Percentiles rank a stretch among this genome's conserved stretches.
phyloP scores from a whole-genome alignment of 129 eudicot genomes.

The Tagetes patula region DNA sequence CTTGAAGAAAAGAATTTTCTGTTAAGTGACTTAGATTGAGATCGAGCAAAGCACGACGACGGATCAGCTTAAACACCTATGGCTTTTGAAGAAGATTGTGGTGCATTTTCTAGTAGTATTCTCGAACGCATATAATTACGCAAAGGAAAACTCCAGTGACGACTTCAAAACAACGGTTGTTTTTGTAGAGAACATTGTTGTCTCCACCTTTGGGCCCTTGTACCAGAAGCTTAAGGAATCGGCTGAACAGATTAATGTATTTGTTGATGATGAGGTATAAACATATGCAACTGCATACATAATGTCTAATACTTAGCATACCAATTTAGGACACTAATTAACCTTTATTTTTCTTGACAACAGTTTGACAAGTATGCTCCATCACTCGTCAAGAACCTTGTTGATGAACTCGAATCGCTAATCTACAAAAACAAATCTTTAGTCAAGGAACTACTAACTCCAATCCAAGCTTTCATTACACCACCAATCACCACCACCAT shows the following conservation, averaged over 20 bases:
- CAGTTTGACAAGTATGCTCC: slow-evolving; percentile 63
- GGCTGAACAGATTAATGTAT: slow-evolving; percentile 43
- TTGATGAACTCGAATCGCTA: slow-evolving; percentile 17
- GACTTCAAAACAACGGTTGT: slow-evolving; percentile 42
- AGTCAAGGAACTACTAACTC: neutral
- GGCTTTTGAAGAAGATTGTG: slow-evolving; percentile 47
- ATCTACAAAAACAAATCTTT: slow-evolving; percentile 16
- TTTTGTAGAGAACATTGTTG: slow-evolving; percentile 49
- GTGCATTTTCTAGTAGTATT: slow-evolving; percentile 34
- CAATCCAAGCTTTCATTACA: neutral
- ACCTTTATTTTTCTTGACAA: neutral
- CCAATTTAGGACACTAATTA: neutral
- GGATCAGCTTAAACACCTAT: slow-evolving; percentile 48
- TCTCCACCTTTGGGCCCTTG: slow-evolving; percentile 46
- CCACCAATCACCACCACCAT: slow-evolving; percentile 17
- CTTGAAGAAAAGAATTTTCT: neutral
- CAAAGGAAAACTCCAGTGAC: slow-evolving; percentile 58
- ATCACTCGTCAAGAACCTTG: slow-evolving; percentile 40
- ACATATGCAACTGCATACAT: neutral
- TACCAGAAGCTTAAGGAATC: slow-evolving; percentile 44
- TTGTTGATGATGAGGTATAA: slow-evolving; percentile 62
- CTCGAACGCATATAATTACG: slow-evolving; percentile 46
- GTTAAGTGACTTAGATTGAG: slow-evolving; percentile 34
- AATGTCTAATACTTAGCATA: too few relatives aligned
- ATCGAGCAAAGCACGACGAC: slow-evolving; percentile 25